Evolutionary conservation across 768 basidiomycete species (phyloP), one percentile per base, ranked within the genome.

Genomic region (Cyclocybe cylindracea): DNA sequence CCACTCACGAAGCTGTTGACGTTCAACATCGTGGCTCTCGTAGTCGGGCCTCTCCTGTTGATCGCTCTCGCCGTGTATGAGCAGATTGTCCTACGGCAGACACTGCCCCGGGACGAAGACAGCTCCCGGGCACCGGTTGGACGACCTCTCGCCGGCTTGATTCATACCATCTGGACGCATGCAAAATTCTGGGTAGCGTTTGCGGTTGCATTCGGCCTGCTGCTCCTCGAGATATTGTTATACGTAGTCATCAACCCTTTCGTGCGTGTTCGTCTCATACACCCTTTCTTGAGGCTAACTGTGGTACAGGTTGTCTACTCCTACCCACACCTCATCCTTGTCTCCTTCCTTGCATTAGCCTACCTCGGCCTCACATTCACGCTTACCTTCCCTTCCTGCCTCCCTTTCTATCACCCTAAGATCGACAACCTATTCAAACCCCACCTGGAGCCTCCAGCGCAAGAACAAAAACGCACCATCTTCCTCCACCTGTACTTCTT

Each of bases 171-270:
- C 7, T 80, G 81, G 72, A 72, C 68, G 39, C 84, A 83, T 69
- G 69, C 73, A 18, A 81, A 82, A 50, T 86, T 91, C 61, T 89
- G 86, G 82, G 57, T 84, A 0, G 77, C 84, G 1, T 58, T 89
- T 35, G 41, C 75, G 7, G 57, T 84, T 9, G 70, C 74, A 2
- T 56, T 76, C 3, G 76, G 66, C 6, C 56, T 79, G 2, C 80
- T 87, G 55, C 70, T 65, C 2, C 70, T 74, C 2, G 67, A 89
- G 6, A 70, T 82, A 2, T 61, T 72, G 41, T 73, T 72, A 4
- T 84, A 78, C 55, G 58, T 81, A 14, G 68, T 75, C 4, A 4
- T 86, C 38, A 89, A 89, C 63, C 82, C 84, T 31, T 84, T 81
- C 55, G 87, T 89, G 60, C 60, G 85, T 69, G n/a, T 35, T 10